phyloP scores from a whole-genome alignment of 2,329 filamentous ascomycete species.

The Achaetomium macrosporum region DNA sequence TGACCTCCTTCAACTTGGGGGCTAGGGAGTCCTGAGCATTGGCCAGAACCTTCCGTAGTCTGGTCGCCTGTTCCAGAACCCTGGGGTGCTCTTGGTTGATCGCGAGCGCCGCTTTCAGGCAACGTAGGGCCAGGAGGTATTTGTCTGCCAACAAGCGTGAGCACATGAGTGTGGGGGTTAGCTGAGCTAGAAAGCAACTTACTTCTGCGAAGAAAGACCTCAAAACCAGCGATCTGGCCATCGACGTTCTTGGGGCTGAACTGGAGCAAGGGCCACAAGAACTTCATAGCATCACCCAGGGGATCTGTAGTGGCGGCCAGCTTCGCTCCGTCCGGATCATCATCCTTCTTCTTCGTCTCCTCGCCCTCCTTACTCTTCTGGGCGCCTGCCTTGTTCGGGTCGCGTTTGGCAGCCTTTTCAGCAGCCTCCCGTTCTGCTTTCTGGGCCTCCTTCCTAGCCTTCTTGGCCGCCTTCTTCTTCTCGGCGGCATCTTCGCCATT shows the following conservation, averaged over 20 bases:
- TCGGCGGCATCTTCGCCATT: conserved; percentile 63
- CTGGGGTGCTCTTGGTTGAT: conserved; percentile 65
- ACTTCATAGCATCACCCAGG: conserved; percentile 80
- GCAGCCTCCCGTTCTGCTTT: conserved; percentile 71
- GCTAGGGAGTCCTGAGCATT: conserved; percentile 54
- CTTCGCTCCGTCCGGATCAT: conserved; percentile 77
- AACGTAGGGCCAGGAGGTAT: conserved; percentile 80
- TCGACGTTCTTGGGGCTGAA: conserved; percentile 75
- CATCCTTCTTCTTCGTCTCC: conserved; percentile 72
- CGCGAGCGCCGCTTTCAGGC: conserved; percentile 65
- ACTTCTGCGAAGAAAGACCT: conserved; percentile 82
- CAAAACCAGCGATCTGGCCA: conserved; percentile 79
- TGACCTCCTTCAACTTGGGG: conserved; percentile 59
- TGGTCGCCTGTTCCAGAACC: conserved; percentile 68
- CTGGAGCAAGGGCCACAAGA: conserved; percentile 73
- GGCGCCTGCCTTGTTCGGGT: conserved; percentile 70
- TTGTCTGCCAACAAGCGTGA: conserved; percentile 55
- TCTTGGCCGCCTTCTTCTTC: conserved; percentile 82
- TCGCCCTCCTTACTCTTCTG: conserved; percentile 9
- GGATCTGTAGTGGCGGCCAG: conserved; percentile 77
- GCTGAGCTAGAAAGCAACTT: conserved; percentile 34
- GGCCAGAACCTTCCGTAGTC: conserved; percentile 60
- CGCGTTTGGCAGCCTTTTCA: conserved; percentile 71
- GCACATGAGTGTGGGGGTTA: conserved; percentile 13
- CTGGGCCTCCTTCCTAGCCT: conserved; percentile 66